Evolutionary conservation across 768 basidiomycete genomes (phyloP).

Genomic region (Russula sp.): DNA sequence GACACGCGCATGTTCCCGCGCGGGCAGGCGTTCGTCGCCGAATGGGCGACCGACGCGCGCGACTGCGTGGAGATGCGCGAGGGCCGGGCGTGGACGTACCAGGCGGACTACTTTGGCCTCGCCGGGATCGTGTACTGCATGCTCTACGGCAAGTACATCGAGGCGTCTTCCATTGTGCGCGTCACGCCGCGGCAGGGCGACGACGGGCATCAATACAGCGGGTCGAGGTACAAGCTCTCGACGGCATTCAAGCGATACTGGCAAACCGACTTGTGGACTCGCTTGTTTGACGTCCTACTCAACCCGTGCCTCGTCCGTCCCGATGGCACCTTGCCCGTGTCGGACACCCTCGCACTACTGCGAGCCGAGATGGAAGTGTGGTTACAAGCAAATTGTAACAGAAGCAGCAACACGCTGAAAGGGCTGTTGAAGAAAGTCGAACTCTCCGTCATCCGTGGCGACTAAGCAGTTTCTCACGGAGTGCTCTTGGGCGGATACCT

Average conservation of each 20-base stretch:
- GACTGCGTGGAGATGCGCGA: conserved; percentile 92
- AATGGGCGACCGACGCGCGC: conserved; percentile 84
- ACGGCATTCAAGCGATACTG: conserved; percentile 91
- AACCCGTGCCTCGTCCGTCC: conserved; percentile 64
- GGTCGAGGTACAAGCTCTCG: conserved; percentile 51
- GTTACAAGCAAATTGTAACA: conserved; percentile 82
- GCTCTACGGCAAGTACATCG: conserved; percentile 95
- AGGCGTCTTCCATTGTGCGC: conserved; percentile 50
- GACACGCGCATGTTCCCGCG: conserved; percentile 78
- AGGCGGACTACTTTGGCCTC: conserved; percentile 96
- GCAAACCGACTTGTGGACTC: conserved; percentile 83
- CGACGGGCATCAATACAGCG: conserved; percentile 13
- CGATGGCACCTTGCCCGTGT: conserved; percentile 63
- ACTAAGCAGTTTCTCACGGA: conserved; percentile 12
- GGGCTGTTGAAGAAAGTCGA: conserved; percentile 80
- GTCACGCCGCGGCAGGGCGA: conserved; percentile 30
- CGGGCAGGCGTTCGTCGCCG: conserved; percentile 74
- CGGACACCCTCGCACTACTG: conserved; percentile 55
- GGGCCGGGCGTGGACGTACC: conserved; percentile 82
- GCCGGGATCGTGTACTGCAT: conserved; percentile 92
- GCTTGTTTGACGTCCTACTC: conserved; percentile 78
- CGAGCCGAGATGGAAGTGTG: conserved; percentile 82
- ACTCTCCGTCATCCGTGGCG: conserved; percentile 39
- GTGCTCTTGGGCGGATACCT: neutral
- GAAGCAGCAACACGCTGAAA: conserved; percentile 74